These are phyloP conservation scores for Mollisiaceae sp. DNA, from an alignment of 2,329 filamentous ascomycete genomes.

Conservation along the genomic window DNA sequence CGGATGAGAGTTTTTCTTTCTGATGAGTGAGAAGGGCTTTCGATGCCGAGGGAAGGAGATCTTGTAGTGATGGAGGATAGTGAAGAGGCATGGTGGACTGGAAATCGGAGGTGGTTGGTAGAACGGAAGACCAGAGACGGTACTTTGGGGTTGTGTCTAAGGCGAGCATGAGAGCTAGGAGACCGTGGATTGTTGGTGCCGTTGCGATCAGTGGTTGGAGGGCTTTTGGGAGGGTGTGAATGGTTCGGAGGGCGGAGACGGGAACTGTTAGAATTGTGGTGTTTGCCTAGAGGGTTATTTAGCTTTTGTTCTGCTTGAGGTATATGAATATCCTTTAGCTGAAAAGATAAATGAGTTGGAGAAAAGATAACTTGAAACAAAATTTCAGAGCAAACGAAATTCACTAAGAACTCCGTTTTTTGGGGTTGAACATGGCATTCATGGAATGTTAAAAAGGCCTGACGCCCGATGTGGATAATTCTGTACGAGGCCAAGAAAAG, in stretches of 20 bases:
- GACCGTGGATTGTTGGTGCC: slow-evolving; percentile 64
- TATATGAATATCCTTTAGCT: background rate
- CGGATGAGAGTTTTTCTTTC: slow-evolving; percentile 53
- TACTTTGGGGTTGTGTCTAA: slow-evolving; percentile 56
- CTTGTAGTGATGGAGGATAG: slow-evolving; percentile 52
- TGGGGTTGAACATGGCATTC: too few species aligned
- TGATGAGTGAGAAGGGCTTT: slow-evolving; percentile 59
- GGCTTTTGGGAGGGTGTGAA: slow-evolving; percentile 63
- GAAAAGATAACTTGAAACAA: background rate
- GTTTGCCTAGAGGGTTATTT: slow-evolving; percentile 50
- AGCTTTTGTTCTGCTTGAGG: background rate
- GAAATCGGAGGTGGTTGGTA: slow-evolving; percentile 69
- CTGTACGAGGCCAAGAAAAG: background rate
- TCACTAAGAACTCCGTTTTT: too few species aligned
- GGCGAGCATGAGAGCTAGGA: slow-evolving; percentile 72
- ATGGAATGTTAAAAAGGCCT: too few species aligned
- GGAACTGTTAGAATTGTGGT: slow-evolving; percentile 71
- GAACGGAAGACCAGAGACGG: slow-evolving; percentile 66
- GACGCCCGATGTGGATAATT: background rate
- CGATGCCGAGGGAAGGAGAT: slow-evolving; percentile 52
- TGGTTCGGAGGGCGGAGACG: slow-evolving; percentile 64
- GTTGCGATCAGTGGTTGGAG: slow-evolving; percentile 42
- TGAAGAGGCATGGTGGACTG: slow-evolving; percentile 59
- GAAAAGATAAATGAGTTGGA: background rate
- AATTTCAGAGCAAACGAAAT: too few species aligned